Conservation (phyloP, 768 basidiomycete species). For the Lepiota venenata region DNA sequence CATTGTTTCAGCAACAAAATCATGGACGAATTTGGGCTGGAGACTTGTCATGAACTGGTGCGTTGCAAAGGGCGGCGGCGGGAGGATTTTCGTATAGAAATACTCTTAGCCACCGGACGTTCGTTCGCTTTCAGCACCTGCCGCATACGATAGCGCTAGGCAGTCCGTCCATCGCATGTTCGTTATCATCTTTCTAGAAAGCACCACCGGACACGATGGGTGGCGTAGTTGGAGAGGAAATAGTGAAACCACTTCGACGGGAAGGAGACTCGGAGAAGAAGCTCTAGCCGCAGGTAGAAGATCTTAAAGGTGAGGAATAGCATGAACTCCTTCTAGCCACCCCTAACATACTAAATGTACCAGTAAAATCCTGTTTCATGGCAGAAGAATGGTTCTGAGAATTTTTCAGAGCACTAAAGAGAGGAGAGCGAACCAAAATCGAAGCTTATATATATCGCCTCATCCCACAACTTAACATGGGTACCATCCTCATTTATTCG, state of each 20-base stretch:
- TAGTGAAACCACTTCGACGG: slow-evolving; percentile 53
- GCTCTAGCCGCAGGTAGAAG: slow-evolving; percentile 64
- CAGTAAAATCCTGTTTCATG: too few relatives aligned
- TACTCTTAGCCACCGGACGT: slow-evolving; percentile 70
- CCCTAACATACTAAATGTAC: too few relatives aligned
- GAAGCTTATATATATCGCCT: too few relatives aligned
- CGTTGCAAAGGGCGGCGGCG: slow-evolving; percentile 14
- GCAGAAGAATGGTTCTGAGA: too few relatives aligned
- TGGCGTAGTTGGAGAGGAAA: slow-evolving; percentile 36
- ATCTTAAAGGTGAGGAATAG: slow-evolving; percentile 77
- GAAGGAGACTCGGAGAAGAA: slow-evolving; percentile 71
- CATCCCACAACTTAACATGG: too few relatives aligned
- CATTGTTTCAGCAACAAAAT: slow-evolving; percentile 58
- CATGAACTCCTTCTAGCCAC: not conserved
- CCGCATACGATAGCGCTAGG: slow-evolving; percentile 88
- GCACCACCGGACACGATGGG: slow-evolving; percentile 38
- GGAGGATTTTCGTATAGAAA: not conserved
- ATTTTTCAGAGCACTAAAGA: too few relatives aligned
- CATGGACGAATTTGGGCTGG: slow-evolving; percentile 82
- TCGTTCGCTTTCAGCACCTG: slow-evolving; percentile 83
- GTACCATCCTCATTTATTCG: too few relatives aligned
- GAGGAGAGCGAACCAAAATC: too few relatives aligned
- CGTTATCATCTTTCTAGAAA: slow-evolving; percentile 71
- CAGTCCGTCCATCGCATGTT: slow-evolving; percentile 77
- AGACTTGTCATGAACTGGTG: slow-evolving; percentile 86